These are phyloP conservation scores for Harringtonia aguacate DNA, from an alignment of 2,329 filamentous ascomycete species.

Conservation along the genomic window DNA sequence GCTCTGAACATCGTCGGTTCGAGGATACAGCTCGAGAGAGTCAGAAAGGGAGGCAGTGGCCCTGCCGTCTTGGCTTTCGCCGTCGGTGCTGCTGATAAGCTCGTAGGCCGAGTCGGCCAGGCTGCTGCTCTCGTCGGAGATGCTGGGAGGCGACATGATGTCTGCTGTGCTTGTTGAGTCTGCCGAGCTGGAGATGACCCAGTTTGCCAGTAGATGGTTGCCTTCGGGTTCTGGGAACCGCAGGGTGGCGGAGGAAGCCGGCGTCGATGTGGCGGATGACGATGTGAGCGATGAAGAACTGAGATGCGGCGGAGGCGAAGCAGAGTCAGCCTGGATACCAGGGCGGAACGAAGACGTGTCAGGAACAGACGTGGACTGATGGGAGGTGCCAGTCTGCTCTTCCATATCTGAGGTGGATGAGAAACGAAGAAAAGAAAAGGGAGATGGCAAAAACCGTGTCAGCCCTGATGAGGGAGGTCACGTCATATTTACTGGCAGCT, in stretches of 20 bases:
- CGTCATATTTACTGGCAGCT: conserved; percentile 5
- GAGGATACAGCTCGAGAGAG: conserved; percentile 14
- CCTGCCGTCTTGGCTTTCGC: conserved; percentile 39
- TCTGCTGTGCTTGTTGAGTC: conserved; percentile 18
- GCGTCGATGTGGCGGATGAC: background rate
- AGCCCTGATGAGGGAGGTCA: conserved; percentile 6
- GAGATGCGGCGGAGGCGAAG: conserved; percentile 15
- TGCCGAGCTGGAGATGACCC: conserved; percentile 46
- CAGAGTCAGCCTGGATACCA: background rate
- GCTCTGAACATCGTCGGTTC: conserved; percentile 19
- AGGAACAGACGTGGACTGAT: background rate
- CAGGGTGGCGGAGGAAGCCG: conserved; percentile 20
- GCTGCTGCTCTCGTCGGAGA: conserved; percentile 33
- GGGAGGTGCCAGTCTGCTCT: conserved; percentile 9
- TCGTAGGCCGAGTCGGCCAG: conserved; percentile 47
- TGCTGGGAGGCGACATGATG: conserved; percentile 31
- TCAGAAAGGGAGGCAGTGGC: conserved; percentile 29
- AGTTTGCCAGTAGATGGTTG: conserved; percentile 45
- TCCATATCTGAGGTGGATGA: conserved; percentile 9
- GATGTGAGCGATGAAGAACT: background rate
- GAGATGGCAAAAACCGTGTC: conserved; percentile 2
- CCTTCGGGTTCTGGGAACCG: conserved; percentile 47
- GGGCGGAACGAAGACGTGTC: background rate
- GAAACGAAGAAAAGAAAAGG: background rate
- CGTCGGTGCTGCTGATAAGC: conserved; percentile 41